Conservation (phyloP, 2,329 filamentous ascomycete genomes). For the Sclerotinia trifoliorum region DNA sequence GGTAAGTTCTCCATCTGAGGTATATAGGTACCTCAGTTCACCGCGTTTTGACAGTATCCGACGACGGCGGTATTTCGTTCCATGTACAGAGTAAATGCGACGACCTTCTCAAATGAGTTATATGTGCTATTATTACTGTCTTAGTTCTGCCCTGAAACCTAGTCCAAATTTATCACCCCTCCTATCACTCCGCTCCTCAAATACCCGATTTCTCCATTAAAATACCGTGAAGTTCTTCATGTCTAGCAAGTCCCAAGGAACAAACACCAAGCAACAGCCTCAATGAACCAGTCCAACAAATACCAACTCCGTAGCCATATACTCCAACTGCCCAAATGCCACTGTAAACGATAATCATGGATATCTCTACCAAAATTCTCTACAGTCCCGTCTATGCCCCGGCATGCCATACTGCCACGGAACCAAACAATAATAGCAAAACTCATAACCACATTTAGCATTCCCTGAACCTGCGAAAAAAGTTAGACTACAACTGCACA, state of each 20-base stretch:
- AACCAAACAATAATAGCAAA: neutral
- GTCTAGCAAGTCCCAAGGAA: no score
- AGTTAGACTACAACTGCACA: neutral
- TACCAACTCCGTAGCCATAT: no score
- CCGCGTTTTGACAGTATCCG: neutral
- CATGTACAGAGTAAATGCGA: neutral
- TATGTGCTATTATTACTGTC: neutral
- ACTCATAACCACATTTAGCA: neutral
- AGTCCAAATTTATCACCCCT: neutral
- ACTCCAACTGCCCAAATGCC: neutral
- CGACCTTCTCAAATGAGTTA: neutral
- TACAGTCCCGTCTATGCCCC: neutral
- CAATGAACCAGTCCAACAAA: no score
- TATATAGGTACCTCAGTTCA: neutral
- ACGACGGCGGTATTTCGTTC: neutral
- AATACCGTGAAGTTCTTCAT: neutral
- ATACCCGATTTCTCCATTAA: no score
- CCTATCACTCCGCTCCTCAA: no score
- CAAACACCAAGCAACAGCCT: neutral
- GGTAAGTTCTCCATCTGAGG: no score
- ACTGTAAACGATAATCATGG: neutral
- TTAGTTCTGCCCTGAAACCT: neutral
- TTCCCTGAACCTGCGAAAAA: neutral
- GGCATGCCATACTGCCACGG: neutral
- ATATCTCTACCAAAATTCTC: fast-evolving